Conservation (phyloP, 495 filamentous ascomycete species). For the Neurospora sp. region DNA sequence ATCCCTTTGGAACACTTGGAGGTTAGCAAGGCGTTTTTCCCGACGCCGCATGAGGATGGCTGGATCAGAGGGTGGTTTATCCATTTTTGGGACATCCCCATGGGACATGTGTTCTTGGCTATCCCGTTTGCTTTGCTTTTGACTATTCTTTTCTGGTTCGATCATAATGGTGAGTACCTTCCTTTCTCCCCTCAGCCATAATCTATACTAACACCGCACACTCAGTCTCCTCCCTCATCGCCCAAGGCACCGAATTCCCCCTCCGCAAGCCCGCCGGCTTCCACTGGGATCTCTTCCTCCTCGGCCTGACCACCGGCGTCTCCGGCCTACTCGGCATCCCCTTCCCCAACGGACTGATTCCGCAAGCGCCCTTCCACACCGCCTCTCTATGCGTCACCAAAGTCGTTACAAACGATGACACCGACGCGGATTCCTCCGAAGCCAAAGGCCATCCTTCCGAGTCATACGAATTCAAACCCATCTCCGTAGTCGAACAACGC, state of each 20-base stretch:
- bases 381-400: constrained; percentile 67
- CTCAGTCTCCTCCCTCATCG: constrained; percentile 72
- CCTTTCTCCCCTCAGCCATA: neutral
- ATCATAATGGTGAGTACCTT: constrained; percentile 62
- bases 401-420: constrained; percentile 39
- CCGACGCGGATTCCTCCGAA: constrained; percentile 38
- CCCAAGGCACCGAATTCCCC: constrained; percentile 88
- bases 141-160: constrained; percentile 87
- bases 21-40: constrained; percentile 69
- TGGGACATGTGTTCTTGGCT: constrained; percentile 72
- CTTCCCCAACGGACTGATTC: constrained; percentile 85
- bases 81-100: constrained; percentile 73
- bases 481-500: constrained; percentile 84
- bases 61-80: constrained; percentile 55
- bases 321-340: constrained; percentile 80
- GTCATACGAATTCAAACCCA: constrained; percentile 42
- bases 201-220: constrained; percentile 2
- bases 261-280: constrained; percentile 87
- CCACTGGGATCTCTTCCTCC: constrained; percentile 91
- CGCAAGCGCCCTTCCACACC: constrained; percentile 92
- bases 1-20: constrained; percentile 58
- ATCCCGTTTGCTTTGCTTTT: constrained; percentile 80
- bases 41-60: constrained; percentile 55
- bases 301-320: constrained; percentile 78
- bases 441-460: constrained; percentile 43